Percentiles rank a stretch among this genome's conserved stretches.
phyloP scores from a whole-genome alignment of 1,139 yeast species.

The Taiozyma sp. region DNA sequence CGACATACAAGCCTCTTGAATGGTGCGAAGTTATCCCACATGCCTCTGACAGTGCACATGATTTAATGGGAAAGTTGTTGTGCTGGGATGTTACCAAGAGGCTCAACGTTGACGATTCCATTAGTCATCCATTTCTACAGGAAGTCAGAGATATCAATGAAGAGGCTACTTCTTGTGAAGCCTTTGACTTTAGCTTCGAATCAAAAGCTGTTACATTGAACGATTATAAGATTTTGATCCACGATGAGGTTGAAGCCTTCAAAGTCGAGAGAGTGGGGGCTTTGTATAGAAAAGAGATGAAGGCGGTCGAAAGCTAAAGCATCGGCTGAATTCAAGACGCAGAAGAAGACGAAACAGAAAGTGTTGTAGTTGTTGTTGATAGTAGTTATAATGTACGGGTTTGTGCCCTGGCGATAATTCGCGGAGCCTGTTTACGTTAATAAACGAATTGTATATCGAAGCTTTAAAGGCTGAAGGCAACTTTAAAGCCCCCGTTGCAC shows the following conservation, averaged over 20 bases:
- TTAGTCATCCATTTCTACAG: conserved; percentile 48
- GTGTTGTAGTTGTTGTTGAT: not conserved
- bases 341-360: not conserved
- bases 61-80: conserved; percentile 46
- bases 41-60: conserved; percentile 45
- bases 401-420: not conserved
- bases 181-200: conserved; percentile 65
- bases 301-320: not conserved
- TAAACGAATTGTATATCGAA: not conserved
- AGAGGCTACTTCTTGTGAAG: conserved; percentile 43
- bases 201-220: conserved; percentile 28
- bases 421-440: not conserved
- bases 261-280: conserved; percentile 23
- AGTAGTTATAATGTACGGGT: not conserved
- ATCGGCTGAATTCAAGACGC: not conserved
- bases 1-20: conserved; percentile 33
- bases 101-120: conserved; percentile 41
- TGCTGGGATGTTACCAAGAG: conserved; percentile 56
- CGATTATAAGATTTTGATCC: conserved; percentile 41
- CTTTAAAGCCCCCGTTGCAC: not conserved
- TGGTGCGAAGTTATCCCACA: conserved; percentile 57
- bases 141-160: conserved; percentile 43
- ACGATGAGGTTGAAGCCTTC: conserved; percentile 40
- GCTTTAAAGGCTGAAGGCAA: not conserved
- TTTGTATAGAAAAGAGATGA: not conserved